phyloP scores from a whole-genome alignment of 2,329 filamentous ascomycete genomes.

The Meredithiella fracta region DNA sequence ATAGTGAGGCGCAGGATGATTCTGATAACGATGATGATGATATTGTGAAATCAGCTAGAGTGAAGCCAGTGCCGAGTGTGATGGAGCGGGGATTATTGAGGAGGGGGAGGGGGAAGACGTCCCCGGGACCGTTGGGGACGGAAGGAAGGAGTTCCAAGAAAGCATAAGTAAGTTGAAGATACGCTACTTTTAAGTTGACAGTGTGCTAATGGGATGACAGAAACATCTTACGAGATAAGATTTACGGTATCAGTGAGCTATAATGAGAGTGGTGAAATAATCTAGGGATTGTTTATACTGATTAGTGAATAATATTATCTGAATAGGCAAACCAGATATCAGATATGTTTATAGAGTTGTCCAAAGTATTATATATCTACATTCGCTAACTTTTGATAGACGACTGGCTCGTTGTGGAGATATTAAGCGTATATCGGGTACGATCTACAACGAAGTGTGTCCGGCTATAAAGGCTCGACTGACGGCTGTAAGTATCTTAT shows the following conservation, averaged over 20 bases:
- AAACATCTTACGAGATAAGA: too few species aligned
- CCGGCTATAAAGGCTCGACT: slow-evolving; percentile 34
- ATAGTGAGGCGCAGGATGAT: neutral
- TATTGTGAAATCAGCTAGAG: neutral
- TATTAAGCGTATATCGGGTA: slow-evolving; percentile 52
- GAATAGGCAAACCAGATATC: too few species aligned
- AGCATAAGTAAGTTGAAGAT: slow-evolving; percentile 12
- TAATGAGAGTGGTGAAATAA: too few species aligned
- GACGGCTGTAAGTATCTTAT: slow-evolving; percentile 24
- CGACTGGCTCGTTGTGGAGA: slow-evolving; percentile 60
- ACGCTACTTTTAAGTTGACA: neutral
- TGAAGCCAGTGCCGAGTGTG: neutral
- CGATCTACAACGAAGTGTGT: slow-evolving; percentile 48
- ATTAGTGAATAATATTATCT: too few species aligned
- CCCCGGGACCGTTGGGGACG: neutral
- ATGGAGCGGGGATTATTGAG: neutral
- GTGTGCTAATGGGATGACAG: too few species aligned
- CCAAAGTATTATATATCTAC: too few species aligned
- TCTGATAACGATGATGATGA: neutral
- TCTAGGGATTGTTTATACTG: too few species aligned
- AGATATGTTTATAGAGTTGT: too few species aligned
- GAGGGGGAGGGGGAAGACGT: neutral
- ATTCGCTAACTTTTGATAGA: too few species aligned
- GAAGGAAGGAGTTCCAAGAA: slow-evolving; percentile 29
- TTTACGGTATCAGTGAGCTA: too few species aligned